Evolutionary conservation across 805 yeast genomes (phyloP).

Genomic region (Candida andamanensis): DNA sequence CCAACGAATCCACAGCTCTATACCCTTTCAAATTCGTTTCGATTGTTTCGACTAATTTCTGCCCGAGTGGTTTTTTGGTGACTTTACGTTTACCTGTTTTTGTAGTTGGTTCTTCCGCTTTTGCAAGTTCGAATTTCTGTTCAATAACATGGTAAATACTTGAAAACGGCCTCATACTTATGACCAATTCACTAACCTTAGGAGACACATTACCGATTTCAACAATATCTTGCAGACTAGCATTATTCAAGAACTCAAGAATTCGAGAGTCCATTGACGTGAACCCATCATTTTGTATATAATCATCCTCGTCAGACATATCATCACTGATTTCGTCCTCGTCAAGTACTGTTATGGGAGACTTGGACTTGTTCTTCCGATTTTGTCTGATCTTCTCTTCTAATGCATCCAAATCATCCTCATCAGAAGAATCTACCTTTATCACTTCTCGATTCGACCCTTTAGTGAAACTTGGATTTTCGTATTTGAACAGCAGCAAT

Average conservation of each 20-base stretch:
- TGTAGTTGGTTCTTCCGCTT: slow-evolving; percentile 15
- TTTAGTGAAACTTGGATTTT: slow-evolving; percentile 5
- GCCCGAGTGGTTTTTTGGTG: slow-evolving; percentile 56
- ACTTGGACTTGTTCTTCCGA: slow-evolving; percentile 14
- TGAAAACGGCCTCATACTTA: slow-evolving; percentile 65
- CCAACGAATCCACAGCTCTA: slow-evolving; percentile 90
- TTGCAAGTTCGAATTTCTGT: slow-evolving; percentile 39
- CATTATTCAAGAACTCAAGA: slow-evolving; percentile 72
- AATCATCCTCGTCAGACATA: slow-evolving; percentile 43
- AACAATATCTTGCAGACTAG: slow-evolving; percentile 66
- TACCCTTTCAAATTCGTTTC: slow-evolving; percentile 76
- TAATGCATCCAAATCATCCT: slow-evolving; percentile 34
- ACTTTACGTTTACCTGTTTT: slow-evolving; percentile 29
- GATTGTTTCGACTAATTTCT: slow-evolving; percentile 66
- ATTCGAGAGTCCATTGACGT: slow-evolving; percentile 60
- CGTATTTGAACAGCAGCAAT: slow-evolving; percentile 9
- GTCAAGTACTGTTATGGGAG: slow-evolving; percentile 28
- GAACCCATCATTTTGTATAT: slow-evolving; percentile 25
- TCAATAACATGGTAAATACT: slow-evolving; percentile 56
- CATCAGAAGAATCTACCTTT: slow-evolving; percentile 6
- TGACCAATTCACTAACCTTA: slow-evolving; percentile 56
- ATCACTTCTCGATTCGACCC: slow-evolving; percentile 4
- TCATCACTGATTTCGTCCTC: slow-evolving; percentile 47
- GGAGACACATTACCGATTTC: slow-evolving; percentile 75
- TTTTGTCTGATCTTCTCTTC: slow-evolving; percentile 37